A percentile compares a stretch with the other conserved stretches of the same genome.
Evolutionary conservation across 352 stramenopile species (phyloP).

Genomic region (Blastocystis sp.): DNA sequence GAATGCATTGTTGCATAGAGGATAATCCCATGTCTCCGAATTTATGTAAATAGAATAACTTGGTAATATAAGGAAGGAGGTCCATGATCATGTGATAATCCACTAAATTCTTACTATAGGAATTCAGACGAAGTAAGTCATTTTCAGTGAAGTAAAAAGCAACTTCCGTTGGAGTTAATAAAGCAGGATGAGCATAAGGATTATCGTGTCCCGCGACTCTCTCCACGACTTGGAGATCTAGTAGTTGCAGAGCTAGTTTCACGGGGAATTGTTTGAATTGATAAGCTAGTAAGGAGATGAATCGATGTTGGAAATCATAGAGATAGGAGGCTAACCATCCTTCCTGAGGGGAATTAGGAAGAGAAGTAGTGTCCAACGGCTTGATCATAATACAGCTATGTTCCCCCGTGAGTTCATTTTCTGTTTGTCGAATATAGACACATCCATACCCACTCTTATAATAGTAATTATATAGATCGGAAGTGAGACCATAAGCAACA

Average conservation of each 20-base stretch:
- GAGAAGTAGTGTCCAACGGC: slow-evolving; percentile 48
- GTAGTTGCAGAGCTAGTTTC: slow-evolving; percentile 64
- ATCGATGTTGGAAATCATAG: slow-evolving; percentile 69
- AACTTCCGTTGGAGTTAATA: slow-evolving; percentile 64
- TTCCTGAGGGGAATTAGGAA: slow-evolving; percentile 53
- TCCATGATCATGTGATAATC: slow-evolving; percentile 98
- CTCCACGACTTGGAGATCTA: slow-evolving; percentile 52
- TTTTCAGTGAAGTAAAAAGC: slow-evolving; percentile 76
- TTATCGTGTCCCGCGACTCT: slow-evolving; percentile 34
- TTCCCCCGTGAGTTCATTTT: slow-evolving; percentile 96
- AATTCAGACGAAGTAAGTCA: slow-evolving; percentile 85
- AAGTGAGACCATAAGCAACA: slow-evolving; percentile 86
- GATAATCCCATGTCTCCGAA: slow-evolving; percentile 68
- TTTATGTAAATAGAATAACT: slow-evolving; percentile 80
- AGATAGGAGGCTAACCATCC: slow-evolving; percentile 78
- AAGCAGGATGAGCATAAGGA: slow-evolving; percentile 25
- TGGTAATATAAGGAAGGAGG: slow-evolving; percentile 70
- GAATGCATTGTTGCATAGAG: slow-evolving; percentile 77
- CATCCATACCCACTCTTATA: slow-evolving; percentile 68
- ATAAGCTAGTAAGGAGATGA: slow-evolving; percentile 73
- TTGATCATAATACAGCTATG: slow-evolving; percentile 72
- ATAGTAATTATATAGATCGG: slow-evolving; percentile 89
- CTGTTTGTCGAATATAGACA: slow-evolving; percentile 89
- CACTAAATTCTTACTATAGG: slow-evolving; percentile 90
- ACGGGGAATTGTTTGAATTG: slow-evolving; percentile 70